A percentile compares a stretch with the other conserved stretches of the same genome.
phyloP scores from a whole-genome alignment of 108 stramenopile genomes.

The Skeletonema costatum region DNA sequence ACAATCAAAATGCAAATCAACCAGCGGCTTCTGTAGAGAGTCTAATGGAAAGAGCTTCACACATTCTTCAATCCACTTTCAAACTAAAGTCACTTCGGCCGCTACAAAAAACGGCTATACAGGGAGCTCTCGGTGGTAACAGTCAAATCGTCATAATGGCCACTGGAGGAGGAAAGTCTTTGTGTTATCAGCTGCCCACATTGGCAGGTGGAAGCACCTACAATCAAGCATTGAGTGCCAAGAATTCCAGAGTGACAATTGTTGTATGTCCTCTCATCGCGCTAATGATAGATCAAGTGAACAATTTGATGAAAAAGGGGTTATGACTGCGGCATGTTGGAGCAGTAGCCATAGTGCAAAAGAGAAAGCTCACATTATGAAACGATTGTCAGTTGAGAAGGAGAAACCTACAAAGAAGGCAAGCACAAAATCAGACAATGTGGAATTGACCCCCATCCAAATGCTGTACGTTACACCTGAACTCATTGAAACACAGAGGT shows the following conservation, averaged over 20 bases:
- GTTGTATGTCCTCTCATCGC: slow-evolving; percentile 96
- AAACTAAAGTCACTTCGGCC: slow-evolving; percentile 52
- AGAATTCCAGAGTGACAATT: slow-evolving; percentile 75
- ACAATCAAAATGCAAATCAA: slow-evolving; percentile 12
- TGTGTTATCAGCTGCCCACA: slow-evolving; percentile 97
- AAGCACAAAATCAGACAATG: background rate
- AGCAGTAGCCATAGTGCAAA: slow-evolving; percentile 49
- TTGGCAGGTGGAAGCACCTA: slow-evolving; percentile 47
- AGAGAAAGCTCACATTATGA: slow-evolving; percentile 57
- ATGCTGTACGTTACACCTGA: slow-evolving; percentile 97
- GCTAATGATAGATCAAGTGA: slow-evolving; percentile 96
- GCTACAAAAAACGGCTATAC: slow-evolving; percentile 64
- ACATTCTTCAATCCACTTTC: slow-evolving; percentile 56
- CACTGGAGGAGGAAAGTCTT: slow-evolving; percentile 94
- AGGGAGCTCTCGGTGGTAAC: slow-evolving; percentile 49
- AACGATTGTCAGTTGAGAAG: slow-evolving; percentile 46
- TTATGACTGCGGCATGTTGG: slow-evolving; percentile 66
- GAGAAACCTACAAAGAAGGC: slow-evolving; percentile 13
- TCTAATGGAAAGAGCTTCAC: slow-evolving; percentile 19
- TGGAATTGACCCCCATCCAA: slow-evolving; percentile 46
- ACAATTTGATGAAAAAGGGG: slow-evolving; percentile 63
- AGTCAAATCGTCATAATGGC: slow-evolving; percentile 88
- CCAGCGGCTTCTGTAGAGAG: slow-evolving; percentile 8
- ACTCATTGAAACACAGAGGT: slow-evolving; percentile 78
- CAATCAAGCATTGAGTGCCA: slow-evolving; percentile 7